Conservation (phyloP, 805 yeast species). For the Sungouiozyma intestinalis region DNA sequence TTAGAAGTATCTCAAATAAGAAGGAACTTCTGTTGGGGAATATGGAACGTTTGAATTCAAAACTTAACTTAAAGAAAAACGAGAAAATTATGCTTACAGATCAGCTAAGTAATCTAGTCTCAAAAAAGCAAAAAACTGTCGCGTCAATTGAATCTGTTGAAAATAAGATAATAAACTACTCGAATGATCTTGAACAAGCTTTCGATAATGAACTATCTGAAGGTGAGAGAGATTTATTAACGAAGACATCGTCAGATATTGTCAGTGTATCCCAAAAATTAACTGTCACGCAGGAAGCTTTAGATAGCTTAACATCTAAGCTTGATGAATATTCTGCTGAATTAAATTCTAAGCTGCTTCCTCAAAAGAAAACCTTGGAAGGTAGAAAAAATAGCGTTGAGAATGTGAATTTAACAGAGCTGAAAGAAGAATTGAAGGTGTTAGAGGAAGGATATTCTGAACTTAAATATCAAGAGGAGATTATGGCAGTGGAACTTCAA, state of each 20-base stretch:
- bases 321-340: conserved; percentile 39
- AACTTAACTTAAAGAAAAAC: conserved; percentile 33
- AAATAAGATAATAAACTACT: conserved; percentile 35
- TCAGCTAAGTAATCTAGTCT: conserved; percentile 29
- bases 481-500: conserved; percentile 24
- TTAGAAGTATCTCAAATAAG: conserved; percentile 26
- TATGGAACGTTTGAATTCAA: conserved; percentile 35
- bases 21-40: conserved; percentile 36
- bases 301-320: conserved; percentile 14
- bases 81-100: conserved; percentile 37
- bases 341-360: conserved; percentile 45
- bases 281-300: conserved; percentile 23
- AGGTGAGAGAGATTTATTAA: conserved; percentile 39
- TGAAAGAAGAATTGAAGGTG: conserved; percentile 15
- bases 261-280: conserved; percentile 38
- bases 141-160: conserved; percentile 28
- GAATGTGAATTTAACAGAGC: conserved; percentile 7
- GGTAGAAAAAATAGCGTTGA: conserved; percentile 12
- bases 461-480: conserved; percentile 24
- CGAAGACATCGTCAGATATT: conserved; percentile 31
- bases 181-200: conserved; percentile 40
- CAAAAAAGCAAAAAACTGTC: conserved; percentile 30
- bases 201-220: conserved; percentile 44
- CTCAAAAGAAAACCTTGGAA: conserved; percentile 36
- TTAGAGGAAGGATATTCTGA: conserved; percentile 20